Evolutionary conservation across 495 filamentous ascomycete genomes (phyloP), one percentile per base, ranked within the genome.

Genomic region (Lepidopterella palustris): DNA sequence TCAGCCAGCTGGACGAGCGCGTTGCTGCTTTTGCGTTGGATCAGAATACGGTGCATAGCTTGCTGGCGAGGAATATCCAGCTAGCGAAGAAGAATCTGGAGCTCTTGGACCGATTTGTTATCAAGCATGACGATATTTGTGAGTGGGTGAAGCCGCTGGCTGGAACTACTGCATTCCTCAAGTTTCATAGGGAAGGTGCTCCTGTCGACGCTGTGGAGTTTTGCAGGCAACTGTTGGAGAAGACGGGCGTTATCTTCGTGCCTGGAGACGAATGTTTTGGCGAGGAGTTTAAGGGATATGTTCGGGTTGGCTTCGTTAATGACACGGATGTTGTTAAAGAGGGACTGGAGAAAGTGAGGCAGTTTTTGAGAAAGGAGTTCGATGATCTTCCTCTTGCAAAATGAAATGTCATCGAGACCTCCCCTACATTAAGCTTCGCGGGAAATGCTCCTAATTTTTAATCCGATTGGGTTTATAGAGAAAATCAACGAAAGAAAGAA

Each of bases 91-190:
- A 74, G 1, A 95, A 96, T 66, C 60, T 93, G 13, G 80, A 72
- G 4, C 64, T 91, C 11, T 71, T 96, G 18, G 82, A 84, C 39
- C 77, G 74, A 4, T 95, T 90, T 60, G 78, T 95, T 18, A 76
- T 82, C 23, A 74, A 79, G 26, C 79, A 90, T 61, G 74, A 80
- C 21, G 78, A 77, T 69, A 77, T 80, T 0, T 90, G 84, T 60
- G 73, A 80, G 10, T 92, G 89, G 87, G 76, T 83, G 3, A 88
- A 82, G 69, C 91, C 91, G 8, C 84, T 83, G 15, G 90, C 87
- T 2, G 91, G 91, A 0, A 95, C 90, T 2, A 95, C 87, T 4
- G 88, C 87, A 0, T 86, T 95, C 65, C 78, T 95, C 23, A 83
- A 81, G 58, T 89, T 96, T 60, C 76, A 63, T 4, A 75, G 79